phyloP scores from a whole-genome alignment of 148 eudicot species.

The Arbutus unedo region DNA sequence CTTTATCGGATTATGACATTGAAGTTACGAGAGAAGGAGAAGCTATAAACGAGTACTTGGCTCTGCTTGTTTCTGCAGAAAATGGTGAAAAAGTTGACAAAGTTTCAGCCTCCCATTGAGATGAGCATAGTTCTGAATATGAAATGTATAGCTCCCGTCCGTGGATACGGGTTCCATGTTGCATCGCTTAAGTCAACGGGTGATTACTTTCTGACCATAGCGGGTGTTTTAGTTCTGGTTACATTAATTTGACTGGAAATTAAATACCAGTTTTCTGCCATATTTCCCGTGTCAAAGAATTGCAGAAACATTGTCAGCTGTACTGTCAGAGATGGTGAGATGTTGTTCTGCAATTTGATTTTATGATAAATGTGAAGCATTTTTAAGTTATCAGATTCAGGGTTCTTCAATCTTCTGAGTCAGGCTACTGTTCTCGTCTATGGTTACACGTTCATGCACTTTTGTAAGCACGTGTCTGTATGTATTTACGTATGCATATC shows the following conservation, averaged over 20 bases:
- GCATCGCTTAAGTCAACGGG: background rate
- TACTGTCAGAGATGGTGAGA: background rate
- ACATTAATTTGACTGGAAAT: background rate
- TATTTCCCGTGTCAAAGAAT: background rate
- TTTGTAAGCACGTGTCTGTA: background rate
- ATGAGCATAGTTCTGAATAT: background rate
- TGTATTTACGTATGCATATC: background rate
- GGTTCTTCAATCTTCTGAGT: background rate
- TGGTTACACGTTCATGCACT: background rate
- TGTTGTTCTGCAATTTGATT: background rate
- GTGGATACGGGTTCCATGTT: background rate
- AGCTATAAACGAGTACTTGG: slow-evolving; percentile 78
- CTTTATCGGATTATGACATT: slow-evolving; percentile 81
- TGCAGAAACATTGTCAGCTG: slow-evolving; percentile 2
- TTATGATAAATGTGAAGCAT: background rate
- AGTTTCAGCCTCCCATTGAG: slow-evolving; percentile 14
- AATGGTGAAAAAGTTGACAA: slow-evolving; percentile 13
- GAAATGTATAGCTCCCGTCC: background rate
- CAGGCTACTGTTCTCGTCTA: background rate
- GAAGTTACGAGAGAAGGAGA: slow-evolving; percentile 89
- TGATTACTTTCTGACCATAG: background rate
- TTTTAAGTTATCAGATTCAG: background rate
- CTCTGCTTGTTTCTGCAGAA: slow-evolving; percentile 44
- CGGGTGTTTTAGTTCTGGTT: background rate
- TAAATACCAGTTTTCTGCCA: background rate